phyloP scores from a whole-genome alignment of 306 rosid genomes.

The Alnus rubra region DNA sequence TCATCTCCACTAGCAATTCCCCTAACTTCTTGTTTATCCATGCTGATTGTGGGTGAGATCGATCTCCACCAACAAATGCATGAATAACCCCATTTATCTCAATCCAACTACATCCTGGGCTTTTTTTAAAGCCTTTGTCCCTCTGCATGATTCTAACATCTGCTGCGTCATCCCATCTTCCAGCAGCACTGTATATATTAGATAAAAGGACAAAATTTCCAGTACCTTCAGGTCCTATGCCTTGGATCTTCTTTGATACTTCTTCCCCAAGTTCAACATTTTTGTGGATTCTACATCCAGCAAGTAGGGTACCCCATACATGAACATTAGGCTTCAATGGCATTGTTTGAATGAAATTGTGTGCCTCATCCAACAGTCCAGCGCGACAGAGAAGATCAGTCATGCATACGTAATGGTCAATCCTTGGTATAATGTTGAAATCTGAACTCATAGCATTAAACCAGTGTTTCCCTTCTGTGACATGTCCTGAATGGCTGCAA shows the following conservation, averaged over 20 bases:
- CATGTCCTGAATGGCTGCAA: conserved; percentile 33
- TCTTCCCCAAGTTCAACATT: conserved; percentile 30
- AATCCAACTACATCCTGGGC: conserved; percentile 36
- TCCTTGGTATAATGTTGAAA: conserved; percentile 25
- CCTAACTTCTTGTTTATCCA: conserved; percentile 12
- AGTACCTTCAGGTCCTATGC: conserved; percentile 25
- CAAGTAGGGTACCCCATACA: conserved; percentile 26
- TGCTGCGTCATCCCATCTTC: conserved; percentile 36
- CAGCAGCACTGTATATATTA: conserved; percentile 27
- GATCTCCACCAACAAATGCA: conserved; percentile 35
- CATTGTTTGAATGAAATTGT: conserved; percentile 22
- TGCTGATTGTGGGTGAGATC: conserved; percentile 23
- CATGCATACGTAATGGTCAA: conserved; percentile 37
- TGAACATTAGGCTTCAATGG: conserved; percentile 30
- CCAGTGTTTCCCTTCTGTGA: conserved; percentile 32
- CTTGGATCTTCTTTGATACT: conserved; percentile 30
- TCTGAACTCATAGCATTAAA: conserved; percentile 23
- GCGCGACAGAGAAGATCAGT: conserved; percentile 30
- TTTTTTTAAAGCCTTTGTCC: conserved; percentile 33
- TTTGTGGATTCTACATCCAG: conserved; percentile 33
- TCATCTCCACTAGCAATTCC: conserved; percentile 26
- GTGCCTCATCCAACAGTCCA: conserved; percentile 29
- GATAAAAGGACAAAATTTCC: conserved; percentile 33
- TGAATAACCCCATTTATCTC: conserved; percentile 29
- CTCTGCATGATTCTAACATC: conserved; percentile 30